Percentiles rank a stretch among this genome's conserved stretches.
Conservation (phyloP, 441 rosid genomes). For the Erodium trifolium region DNA sequence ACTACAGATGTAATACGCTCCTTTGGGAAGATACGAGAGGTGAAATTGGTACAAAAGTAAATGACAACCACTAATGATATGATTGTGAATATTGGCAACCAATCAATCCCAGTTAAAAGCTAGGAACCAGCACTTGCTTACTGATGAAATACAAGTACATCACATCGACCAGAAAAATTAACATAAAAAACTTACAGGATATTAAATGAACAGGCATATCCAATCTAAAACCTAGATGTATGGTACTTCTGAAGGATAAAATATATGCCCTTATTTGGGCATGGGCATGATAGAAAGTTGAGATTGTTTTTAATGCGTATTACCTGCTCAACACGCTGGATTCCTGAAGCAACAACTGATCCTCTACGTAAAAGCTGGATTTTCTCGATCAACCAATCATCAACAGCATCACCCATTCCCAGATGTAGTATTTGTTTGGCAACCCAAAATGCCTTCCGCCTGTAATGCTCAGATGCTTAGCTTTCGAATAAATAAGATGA, state of each 20-base stretch:
- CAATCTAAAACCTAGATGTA: background rate
- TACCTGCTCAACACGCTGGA: slow-evolving; percentile 88
- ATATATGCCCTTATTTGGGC: background rate
- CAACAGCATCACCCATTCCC: slow-evolving; percentile 99
- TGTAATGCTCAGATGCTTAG: slow-evolving; percentile 25
- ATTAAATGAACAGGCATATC: background rate
- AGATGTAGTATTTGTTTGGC: slow-evolving; percentile 93
- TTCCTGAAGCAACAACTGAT: slow-evolving; percentile 81
- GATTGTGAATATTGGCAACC: too few species aligned
- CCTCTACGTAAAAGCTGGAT: slow-evolving; percentile 80
- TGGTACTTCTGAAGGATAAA: background rate
- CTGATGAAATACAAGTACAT: too few species aligned
- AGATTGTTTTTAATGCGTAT: slow-evolving; percentile 7
- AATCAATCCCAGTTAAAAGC: too few species aligned
- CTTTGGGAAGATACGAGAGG: too few species aligned
- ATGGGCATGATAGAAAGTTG: background rate
- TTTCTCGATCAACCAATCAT: slow-evolving; percentile 97
- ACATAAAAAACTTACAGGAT: background rate
- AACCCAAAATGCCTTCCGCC: slow-evolving; percentile 98
- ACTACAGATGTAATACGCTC: too few species aligned
- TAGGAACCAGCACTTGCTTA: too few species aligned
- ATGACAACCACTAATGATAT: too few species aligned
- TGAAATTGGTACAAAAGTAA: too few species aligned
- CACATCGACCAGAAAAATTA: background rate
- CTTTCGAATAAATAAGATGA: slow-evolving; percentile 8